Evolutionary conservation across 2,329 filamentous ascomycete genomes (phyloP), one percentile per base, ranked within the genome.

Genomic region (Botryotinia narcissicola): DNA sequence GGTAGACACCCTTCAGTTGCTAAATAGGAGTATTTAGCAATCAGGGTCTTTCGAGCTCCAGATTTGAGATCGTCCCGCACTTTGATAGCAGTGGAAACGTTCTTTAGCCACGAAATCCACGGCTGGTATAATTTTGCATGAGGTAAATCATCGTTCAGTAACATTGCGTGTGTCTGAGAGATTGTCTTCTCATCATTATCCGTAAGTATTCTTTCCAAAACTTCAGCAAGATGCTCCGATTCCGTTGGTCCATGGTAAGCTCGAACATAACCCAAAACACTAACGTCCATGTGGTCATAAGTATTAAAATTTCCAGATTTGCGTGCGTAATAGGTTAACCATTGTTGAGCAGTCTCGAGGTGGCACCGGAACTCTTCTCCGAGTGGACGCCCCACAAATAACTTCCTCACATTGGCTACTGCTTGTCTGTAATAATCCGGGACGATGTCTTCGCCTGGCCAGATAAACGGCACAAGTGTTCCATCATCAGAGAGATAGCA

Each of bases 61-160:
- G 1, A 3, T 42, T 7, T n/a, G 20, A 42, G 51, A 6, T 32
- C 4, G 4, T 51, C 20, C 7, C 46, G 63, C 9, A n/a, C 54
- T 29, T 51, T 69, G 18, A 73, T 69, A 9, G 48, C 57, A 35
- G 22, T 20, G 25, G n/a, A n/a, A 22, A 44, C 25, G 37, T 73
- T 73, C 59, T 59, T 73, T 7, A 73, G 37, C 71, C 71, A 73
- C 16, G 48, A 2, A 25, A 73, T 61, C 40, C 48, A 68, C 32
- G 29, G 10, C 18, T 69, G 60, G 42, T 69, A 61, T 32, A 22
- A 25, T n/a, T 59, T 51, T 1, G 32, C 4, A 61, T 60, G 40
- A 29, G 51, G 63, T 14, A 73, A 37, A 3, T 42, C 4, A 46
- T 69, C 18, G 1, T 73, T 16, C 1, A 18, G 32, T 9, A 73